Evolutionary conservation across 202 grass and related monocot species (phyloP), one percentile per base, ranked within the genome.

Genomic region (Setaria italica): DNA sequence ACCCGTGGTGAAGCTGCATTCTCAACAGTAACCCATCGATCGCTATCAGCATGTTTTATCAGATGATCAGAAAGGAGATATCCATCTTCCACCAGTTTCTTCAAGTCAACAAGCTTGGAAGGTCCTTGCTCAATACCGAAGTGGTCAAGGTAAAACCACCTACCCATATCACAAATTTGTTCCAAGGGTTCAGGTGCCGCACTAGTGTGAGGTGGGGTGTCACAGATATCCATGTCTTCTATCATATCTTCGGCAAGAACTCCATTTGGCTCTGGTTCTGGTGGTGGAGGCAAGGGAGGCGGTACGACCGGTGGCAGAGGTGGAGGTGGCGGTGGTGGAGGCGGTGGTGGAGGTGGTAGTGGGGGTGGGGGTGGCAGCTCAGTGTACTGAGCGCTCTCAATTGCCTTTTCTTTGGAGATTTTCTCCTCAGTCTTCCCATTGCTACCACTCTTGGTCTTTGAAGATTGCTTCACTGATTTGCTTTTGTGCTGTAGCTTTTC

Each of bases 191-290:
- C 82, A 74, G 92, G 86, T 82, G 82, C 78, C 46, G 57, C n/a
- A 70, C 67, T 91, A 50, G 50, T 84, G 80, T 95, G 97, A 47
- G 93, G 97, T 67, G 97, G 97, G 10, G 97, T 99, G 80, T 99
- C 94, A 9, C 93, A 96, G 69, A 99, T 99, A 87, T 99, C 97
- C 97, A 99, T 99, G 80, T 99, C 97, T 89, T 96, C 97, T 90
- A 96, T 94, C 97, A 99, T 99, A 72, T 86, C 85, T 80, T 94
- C 93, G 71, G 85, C 85, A 80, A 85, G 9, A 80, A 70, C 72
- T 58, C 25, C 87, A 77, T 62, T 83, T 20, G 32, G 56, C 81
- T 91, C 87, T 14, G 90, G 67, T 54, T 85, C 80, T 62, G 77
- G 92, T 83, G 92, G 84, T 37, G 92, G 90, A 35, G 87, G 91